These are phyloP conservation scores for Colletotrichum kahawae DNA, from an alignment of 2,329 filamentous ascomycete genomes.

Conservation along the genomic window DNA sequence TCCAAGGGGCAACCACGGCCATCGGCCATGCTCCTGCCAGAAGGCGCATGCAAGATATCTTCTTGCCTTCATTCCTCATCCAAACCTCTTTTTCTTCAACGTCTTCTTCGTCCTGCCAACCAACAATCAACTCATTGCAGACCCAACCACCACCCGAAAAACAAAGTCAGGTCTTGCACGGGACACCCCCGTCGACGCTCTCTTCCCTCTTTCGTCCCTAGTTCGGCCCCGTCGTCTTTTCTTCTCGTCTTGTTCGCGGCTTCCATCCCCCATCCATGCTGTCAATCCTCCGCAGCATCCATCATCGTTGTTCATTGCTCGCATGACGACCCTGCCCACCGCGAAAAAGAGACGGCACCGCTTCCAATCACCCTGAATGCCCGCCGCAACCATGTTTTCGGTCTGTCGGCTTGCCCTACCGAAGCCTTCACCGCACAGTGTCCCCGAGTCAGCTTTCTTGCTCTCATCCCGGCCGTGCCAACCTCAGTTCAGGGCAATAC, in stretches of 20 bases:
- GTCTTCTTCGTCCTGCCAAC: neutral
- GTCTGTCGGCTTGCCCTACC: neutral
- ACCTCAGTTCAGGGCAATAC: neutral
- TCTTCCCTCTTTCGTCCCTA: conserved; percentile 16
- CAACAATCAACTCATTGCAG: neutral
- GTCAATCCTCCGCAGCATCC: neutral
- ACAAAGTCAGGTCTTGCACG: neutral
- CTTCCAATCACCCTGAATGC: neutral
- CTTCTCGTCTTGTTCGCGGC: conserved; percentile 11
- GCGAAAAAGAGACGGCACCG: neutral
- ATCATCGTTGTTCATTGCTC: conserved; percentile 1
- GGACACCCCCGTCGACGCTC: neutral
- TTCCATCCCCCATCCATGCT: neutral
- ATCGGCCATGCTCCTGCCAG: neutral
- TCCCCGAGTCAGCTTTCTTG: neutral
- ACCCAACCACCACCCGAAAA: neutral
- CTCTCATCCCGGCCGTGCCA: neutral
- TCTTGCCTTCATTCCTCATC: neutral
- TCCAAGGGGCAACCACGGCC: neutral
- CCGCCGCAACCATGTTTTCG: neutral
- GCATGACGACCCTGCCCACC: neutral
- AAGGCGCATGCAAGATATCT: neutral
- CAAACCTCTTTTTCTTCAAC: neutral
- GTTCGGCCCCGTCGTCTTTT: conserved; percentile 6
- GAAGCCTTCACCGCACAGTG: neutral